Evolutionary conservation across 2,329 filamentous ascomycete species (phyloP).

Genomic region (Ambrosiella cleistominuta): DNA sequence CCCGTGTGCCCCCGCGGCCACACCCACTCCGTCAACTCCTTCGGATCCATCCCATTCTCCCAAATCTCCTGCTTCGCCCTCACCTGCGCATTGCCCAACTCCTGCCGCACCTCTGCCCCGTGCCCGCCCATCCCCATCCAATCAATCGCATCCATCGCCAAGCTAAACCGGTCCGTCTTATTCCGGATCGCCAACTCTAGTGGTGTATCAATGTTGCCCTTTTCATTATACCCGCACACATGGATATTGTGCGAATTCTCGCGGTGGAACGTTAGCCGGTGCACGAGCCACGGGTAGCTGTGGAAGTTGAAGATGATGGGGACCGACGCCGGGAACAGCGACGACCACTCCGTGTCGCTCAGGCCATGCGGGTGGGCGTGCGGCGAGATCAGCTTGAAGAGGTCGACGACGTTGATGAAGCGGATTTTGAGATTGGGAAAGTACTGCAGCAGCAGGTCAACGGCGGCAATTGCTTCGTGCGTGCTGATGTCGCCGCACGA

Average conservation of each 20-base stretch:
- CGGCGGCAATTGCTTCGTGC: slow-evolving; percentile 56
- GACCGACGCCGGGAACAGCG: slow-evolving; percentile 54
- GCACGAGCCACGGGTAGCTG: slow-evolving; percentile 64
- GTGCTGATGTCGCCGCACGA: slow-evolving; percentile 60
- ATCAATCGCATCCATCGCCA: slow-evolving; percentile 63
- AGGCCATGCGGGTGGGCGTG: slow-evolving; percentile 58
- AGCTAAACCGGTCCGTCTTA: slow-evolving; percentile 56
- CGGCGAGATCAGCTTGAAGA: slow-evolving; percentile 61
- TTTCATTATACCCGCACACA: slow-evolving; percentile 65
- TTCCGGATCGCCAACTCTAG: slow-evolving; percentile 65
- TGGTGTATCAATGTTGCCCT: slow-evolving; percentile 70
- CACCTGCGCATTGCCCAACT: slow-evolving; percentile 47
- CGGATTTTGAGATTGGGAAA: slow-evolving; percentile 58
- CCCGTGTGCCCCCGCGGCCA: slow-evolving; percentile 29
- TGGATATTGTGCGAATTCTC: slow-evolving; percentile 50
- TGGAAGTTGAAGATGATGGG: slow-evolving; percentile 76
- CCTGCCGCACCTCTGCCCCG: slow-evolving; percentile 44
- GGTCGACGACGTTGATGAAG: slow-evolving; percentile 63
- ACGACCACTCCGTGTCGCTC: slow-evolving; percentile 44
- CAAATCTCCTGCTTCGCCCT: slow-evolving; percentile 45
- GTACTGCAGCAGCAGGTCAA: slow-evolving; percentile 52
- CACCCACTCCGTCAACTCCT: slow-evolving; percentile 45
- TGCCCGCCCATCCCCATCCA: slow-evolving; percentile 45
- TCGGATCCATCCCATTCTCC: slow-evolving; percentile 52
- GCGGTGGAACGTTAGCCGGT: slow-evolving; percentile 59